These are phyloP conservation scores for Agrocybe praecox DNA, from an alignment of 768 basidiomycete genomes.

Conservation along the genomic window DNA sequence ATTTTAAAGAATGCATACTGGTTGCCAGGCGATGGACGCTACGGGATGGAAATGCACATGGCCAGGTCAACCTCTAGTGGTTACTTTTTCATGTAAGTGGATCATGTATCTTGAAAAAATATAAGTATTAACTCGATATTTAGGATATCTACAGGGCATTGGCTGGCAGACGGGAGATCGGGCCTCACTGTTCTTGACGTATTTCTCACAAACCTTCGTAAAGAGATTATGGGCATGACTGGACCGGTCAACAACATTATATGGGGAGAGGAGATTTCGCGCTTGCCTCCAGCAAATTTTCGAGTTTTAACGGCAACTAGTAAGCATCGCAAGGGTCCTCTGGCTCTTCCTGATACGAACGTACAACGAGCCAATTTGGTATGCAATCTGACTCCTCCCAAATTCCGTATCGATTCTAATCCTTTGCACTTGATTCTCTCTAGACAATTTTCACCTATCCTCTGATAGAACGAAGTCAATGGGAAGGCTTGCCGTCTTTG, in stretches of 20 bases:
- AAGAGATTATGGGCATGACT: neutral
- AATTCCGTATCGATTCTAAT: no score
- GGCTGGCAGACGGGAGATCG: neutral
- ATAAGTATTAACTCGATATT: neutral
- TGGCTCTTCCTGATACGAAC: neutral
- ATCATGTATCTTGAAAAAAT: neutral
- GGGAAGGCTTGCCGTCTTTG: neutral
- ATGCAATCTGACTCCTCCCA: neutral
- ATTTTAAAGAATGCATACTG: neutral
- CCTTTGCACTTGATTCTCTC: neutral
- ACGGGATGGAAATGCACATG: neutral
- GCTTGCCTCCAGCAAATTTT: neutral
- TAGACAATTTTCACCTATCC: neutral
- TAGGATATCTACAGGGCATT: neutral
- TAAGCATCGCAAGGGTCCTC: neutral
- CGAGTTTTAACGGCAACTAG: neutral
- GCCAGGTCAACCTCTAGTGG: neutral
- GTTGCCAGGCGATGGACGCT: neutral
- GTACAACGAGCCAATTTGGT: neutral
- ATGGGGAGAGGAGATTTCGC: neutral
- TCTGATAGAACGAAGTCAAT: neutral
- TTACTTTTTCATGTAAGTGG: neutral
- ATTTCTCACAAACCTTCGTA: neutral
- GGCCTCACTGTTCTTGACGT: neutral
- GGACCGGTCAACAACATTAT: neutral